A percentile compares a stretch with the other conserved stretches of the same genome.
Conservation (phyloP, 2,329 filamentous ascomycete species). For the Aureobasidium sp. region DNA sequence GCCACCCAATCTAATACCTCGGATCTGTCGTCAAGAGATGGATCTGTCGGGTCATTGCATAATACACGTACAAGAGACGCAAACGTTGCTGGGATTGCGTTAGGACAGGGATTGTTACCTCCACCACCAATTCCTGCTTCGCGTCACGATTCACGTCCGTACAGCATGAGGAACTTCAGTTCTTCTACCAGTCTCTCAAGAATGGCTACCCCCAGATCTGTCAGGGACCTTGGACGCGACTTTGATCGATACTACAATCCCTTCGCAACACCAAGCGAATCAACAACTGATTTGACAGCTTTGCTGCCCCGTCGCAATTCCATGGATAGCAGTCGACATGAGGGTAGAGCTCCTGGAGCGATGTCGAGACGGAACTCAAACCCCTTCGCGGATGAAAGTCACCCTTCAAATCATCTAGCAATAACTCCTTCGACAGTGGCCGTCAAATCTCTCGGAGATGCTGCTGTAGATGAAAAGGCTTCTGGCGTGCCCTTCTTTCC, state of each 20-base stretch:
- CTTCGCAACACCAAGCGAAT: constrained; percentile 30
- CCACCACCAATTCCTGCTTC: constrained; percentile 16
- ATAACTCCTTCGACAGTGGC: constrained; percentile 12
- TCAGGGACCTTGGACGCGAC: constrained; percentile 32
- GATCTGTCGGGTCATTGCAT: constrained; percentile 3
- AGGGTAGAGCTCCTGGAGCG: constrained; percentile 17
- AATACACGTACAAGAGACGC: constrained; percentile 20
- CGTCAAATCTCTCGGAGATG: not conserved
- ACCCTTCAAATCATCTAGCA: constrained; percentile 14
- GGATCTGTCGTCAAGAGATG: constrained; percentile 13
- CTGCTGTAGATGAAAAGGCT: constrained; percentile 21
- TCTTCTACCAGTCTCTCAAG: constrained; percentile 25
- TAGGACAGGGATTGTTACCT: constrained; percentile 12
- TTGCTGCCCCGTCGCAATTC: constrained; percentile 22
- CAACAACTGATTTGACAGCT: constrained; percentile 26
- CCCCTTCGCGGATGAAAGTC: constrained; percentile 27
- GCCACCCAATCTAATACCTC: not conserved
- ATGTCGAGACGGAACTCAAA: constrained; percentile 27
- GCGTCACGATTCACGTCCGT: constrained; percentile 16
- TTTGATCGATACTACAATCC: constrained; percentile 35
- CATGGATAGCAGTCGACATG: constrained; percentile 16
- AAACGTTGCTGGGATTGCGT: constrained; percentile 17
- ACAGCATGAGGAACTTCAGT: constrained; percentile 22
- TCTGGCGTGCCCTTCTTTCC: constrained; percentile 33
- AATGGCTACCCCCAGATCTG: constrained; percentile 25